A percentile compares a stretch with the other conserved stretches of the same genome.
phyloP scores from a whole-genome alignment of 2,329 filamentous ascomycete species.

The Harringtonia lauricola region DNA sequence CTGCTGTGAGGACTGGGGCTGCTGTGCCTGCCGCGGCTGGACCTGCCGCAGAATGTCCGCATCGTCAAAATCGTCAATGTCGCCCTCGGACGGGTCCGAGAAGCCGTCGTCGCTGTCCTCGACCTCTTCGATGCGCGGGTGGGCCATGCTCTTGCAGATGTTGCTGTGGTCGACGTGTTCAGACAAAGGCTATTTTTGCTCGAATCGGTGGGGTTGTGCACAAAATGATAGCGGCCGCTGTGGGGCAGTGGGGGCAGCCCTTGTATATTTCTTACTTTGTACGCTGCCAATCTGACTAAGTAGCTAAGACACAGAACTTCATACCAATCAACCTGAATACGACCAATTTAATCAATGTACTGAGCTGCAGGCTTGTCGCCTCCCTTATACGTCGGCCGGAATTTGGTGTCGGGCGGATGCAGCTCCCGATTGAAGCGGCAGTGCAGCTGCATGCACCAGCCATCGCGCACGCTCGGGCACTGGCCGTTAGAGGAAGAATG shows the following conservation, averaged over 20 bases:
- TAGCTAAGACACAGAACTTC: too few relatives aligned
- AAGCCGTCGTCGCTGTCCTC: slow-evolving; percentile 64
- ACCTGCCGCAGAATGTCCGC: slow-evolving; percentile 42
- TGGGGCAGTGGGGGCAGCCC: too few relatives aligned
- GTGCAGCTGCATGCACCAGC: slow-evolving; percentile 38
- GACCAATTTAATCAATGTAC: too few relatives aligned
- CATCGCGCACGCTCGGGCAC: slow-evolving; percentile 43
- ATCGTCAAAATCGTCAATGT: slow-evolving; percentile 57
- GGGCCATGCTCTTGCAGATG: slow-evolving; percentile 49
- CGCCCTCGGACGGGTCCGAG: slow-evolving; percentile 80
- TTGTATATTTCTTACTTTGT: too few relatives aligned
- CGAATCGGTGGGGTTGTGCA: too few relatives aligned
- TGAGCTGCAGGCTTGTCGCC: too few relatives aligned
- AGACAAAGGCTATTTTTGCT: background rate
- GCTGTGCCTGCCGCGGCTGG: slow-evolving; percentile 10
- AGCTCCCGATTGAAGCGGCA: slow-evolving; percentile 43
- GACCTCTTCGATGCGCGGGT: slow-evolving; percentile 86
- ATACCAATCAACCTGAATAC: too few relatives aligned
- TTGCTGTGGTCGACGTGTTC: background rate
- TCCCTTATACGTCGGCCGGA: slow-evolving; percentile 15
- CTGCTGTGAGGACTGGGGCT: slow-evolving; percentile 11
- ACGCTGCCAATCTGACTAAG: too few relatives aligned
- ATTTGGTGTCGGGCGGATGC: slow-evolving; percentile 47
- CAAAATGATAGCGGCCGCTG: too few relatives aligned
- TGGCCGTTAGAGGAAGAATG: slow-evolving; percentile 14